phyloP scores from a whole-genome alignment of 768 basidiomycete species.

The Nidula microcarpa region DNA sequence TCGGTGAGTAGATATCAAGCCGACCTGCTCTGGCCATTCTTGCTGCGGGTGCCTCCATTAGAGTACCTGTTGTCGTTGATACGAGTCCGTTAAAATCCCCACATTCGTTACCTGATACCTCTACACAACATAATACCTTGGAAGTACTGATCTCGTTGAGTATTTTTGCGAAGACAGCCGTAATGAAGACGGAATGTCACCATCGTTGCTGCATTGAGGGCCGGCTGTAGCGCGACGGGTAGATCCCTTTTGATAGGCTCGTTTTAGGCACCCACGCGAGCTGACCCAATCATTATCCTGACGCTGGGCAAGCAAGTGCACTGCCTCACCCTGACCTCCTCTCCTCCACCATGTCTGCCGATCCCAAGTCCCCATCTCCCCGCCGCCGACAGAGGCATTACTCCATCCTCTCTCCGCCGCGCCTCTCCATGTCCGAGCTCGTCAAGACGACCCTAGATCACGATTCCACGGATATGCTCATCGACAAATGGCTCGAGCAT shows the following conservation, averaged over 20 bases:
- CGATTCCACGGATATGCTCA: conserved; percentile 73
- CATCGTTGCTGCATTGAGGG: not conserved
- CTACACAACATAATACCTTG: no score
- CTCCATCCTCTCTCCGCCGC: conserved; percentile 63
- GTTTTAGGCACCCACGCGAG: not conserved
- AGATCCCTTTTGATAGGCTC: not conserved
- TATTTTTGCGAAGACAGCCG: no score
- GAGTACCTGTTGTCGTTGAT: not conserved
- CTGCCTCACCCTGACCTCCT: not conserved
- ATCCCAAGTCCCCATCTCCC: not conserved
- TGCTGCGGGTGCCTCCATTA: not conserved
- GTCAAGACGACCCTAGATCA: conserved; percentile 76
- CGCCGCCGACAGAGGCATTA: conserved; percentile 42
- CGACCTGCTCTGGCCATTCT: not conserved
- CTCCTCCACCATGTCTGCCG: not conserved
- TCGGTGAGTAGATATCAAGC: not conserved
- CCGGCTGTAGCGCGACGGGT: not conserved
- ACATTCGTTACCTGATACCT: no score
- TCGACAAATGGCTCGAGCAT: conserved; percentile 83
- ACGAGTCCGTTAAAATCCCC: no score
- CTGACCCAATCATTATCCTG: not conserved
- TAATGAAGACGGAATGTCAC: no score
- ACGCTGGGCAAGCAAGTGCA: not conserved
- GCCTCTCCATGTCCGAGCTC: conserved; percentile 73
- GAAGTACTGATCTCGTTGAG: no score